phyloP scores from a whole-genome alignment of 768 basidiomycete species.

The Suillus sp. region DNA sequence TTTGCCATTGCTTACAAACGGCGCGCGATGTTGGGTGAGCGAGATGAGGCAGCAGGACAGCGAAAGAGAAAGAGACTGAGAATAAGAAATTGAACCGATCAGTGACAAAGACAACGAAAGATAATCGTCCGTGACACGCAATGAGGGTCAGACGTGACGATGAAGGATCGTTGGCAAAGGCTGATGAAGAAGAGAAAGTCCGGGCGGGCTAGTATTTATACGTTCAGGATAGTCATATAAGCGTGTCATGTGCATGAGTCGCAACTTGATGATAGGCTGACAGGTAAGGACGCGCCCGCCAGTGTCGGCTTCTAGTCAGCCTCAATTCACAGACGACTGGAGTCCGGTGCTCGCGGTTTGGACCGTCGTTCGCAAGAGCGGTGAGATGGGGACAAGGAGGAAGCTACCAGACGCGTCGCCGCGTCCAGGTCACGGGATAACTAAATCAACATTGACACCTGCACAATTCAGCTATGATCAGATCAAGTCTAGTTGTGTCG shows the following conservation, averaged over 20 bases:
- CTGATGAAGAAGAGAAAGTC: neutral
- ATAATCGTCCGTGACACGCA: conserved; percentile 5
- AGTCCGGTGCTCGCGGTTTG: neutral
- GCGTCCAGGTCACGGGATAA: neutral
- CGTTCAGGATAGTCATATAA: neutral
- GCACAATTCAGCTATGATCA: neutral
- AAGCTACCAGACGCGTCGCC: neutral
- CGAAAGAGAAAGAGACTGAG: neutral
- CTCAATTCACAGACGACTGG: neutral
- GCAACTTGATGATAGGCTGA: neutral
- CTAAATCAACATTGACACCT: neutral
- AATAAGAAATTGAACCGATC: no score
- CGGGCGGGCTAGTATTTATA: neutral
- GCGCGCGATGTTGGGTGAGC: neutral
- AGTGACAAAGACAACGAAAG: conserved; percentile 1
- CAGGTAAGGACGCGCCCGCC: neutral
- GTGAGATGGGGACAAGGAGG: neutral
- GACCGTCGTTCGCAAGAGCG: neutral
- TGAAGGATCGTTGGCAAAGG: conserved; percentile 1
- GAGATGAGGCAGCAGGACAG: neutral
- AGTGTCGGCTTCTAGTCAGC: neutral
- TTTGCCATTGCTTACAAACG: neutral
- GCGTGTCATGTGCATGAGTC: neutral
- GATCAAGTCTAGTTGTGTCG: neutral
- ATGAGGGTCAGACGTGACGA: neutral